A percentile compares a stretch with the other conserved stretches of the same genome.
Conservation (phyloP, 768 basidiomycete species). For the Suillus bovinus region DNA sequence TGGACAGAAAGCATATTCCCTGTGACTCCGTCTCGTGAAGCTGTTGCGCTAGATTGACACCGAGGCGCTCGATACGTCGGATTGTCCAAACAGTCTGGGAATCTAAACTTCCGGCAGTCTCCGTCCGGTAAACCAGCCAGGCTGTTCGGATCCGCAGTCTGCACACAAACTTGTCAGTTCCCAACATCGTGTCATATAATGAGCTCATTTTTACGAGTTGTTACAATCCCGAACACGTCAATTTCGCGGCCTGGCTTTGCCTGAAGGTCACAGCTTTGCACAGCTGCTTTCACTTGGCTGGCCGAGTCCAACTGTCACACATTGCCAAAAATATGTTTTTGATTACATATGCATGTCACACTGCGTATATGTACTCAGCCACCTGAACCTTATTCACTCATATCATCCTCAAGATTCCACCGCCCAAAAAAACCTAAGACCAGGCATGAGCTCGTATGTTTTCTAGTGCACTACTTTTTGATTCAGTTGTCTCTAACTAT, state of each 20-base stretch:
- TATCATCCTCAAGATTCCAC: conserved; percentile 26
- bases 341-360: conserved; percentile 32
- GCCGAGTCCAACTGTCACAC: no score
- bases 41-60: conserved; percentile 6
- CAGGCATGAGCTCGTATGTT: conserved; percentile 32
- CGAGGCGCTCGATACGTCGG: conserved; percentile 17
- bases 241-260: no score
- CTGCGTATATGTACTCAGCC: conserved; percentile 35
- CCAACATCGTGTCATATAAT: no score
- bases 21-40: conserved; percentile 3
- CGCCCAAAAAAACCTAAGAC: conserved; percentile 15
- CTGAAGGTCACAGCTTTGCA: no score
- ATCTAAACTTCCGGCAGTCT: no score
- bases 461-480: conserved; percentile 7
- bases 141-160: no score
- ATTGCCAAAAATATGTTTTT: background rate
- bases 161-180: no score
- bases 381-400: conserved; percentile 29
- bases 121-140: no score
- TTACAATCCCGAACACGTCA: no score
- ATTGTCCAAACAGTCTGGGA: background rate
- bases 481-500: conserved; percentile 12
- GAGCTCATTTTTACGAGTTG: no score
- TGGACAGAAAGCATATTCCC: background rate
- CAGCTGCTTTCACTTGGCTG: no score